Percentiles rank a stretch among this genome's conserved stretches.
These are phyloP conservation scores for Balansia obtecta DNA, from an alignment of 2,329 filamentous ascomycete species.

Conservation along the genomic window DNA sequence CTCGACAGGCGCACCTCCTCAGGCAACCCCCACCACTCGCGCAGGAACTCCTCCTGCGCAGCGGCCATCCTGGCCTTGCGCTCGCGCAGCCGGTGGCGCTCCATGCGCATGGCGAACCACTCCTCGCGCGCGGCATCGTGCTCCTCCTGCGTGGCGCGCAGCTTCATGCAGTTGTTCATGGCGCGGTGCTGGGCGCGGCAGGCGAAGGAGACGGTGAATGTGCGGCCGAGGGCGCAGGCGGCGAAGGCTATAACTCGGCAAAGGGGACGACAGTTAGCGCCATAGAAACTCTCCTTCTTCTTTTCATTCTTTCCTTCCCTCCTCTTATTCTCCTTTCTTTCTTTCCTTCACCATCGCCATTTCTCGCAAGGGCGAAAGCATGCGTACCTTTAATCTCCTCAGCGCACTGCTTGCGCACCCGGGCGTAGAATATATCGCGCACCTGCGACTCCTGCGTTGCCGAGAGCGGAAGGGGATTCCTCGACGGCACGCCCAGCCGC, in stretches of 20 bases:
- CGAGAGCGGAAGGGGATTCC: conserved; percentile 74
- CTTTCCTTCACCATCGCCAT: too few relatives aligned
- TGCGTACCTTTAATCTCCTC: conserved; percentile 62
- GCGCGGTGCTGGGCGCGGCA: conserved; percentile 67
- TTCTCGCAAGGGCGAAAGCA: neutral
- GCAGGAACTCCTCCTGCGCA: conserved; percentile 52
- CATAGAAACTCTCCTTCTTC: neutral
- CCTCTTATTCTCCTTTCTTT: too few relatives aligned
- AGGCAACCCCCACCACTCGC: conserved; percentile 56
- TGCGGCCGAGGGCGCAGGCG: conserved; percentile 74
- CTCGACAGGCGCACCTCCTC: conserved; percentile 40
- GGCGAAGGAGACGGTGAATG: conserved; percentile 75
- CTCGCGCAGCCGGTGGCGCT: conserved; percentile 56
- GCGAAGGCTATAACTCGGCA: too few relatives aligned
- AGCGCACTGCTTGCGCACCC: conserved; percentile 64
- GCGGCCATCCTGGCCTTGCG: conserved; percentile 45
- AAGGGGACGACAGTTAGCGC: too few relatives aligned
- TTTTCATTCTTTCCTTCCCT: too few relatives aligned
- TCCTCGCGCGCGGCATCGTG: conserved; percentile 83
- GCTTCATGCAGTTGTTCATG: conserved; percentile 93
- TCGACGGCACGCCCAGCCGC: conserved; percentile 39
- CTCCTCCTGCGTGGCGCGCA: conserved; percentile 71
- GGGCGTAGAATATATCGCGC: conserved; percentile 66
- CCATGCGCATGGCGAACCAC: conserved; percentile 73
- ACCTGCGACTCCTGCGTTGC: conserved; percentile 73